Conservation (phyloP, 768 basidiomycete genomes). For the Sarcodon aspratus region DNA sequence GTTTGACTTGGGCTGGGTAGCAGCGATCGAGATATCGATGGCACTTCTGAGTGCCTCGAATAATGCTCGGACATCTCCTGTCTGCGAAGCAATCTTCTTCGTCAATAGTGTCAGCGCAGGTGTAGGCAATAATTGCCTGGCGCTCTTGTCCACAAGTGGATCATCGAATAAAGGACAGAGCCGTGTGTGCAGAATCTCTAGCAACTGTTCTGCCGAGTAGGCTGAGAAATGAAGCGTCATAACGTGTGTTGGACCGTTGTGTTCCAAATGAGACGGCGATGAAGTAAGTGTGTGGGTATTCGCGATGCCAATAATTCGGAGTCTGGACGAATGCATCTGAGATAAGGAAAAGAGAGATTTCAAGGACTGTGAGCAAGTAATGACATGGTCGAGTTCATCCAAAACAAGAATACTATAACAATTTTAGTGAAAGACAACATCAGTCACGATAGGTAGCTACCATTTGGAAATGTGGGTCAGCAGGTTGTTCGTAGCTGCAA, state of each 20-base stretch:
- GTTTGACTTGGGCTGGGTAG: conserved; percentile 16
- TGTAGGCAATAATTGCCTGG: conserved; percentile 47
- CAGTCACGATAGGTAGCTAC: conserved; percentile 18
- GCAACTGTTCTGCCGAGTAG: conserved; percentile 63
- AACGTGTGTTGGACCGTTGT: conserved; percentile 21
- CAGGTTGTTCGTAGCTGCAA: conserved; percentile 28
- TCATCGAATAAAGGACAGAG: conserved; percentile 38
- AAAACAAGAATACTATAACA: conserved; percentile 57
- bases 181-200: conserved; percentile 55
- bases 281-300: conserved; percentile 81
- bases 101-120: conserved; percentile 60
- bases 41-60: conserved; percentile 76
- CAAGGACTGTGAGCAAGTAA: conserved; percentile 46
- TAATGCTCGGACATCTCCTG: conserved; percentile 73
- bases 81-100: conserved; percentile 71
- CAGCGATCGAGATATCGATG: conserved; percentile 25
- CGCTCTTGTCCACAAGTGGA: conserved; percentile 5
- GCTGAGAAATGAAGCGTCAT: conserved; percentile 73
- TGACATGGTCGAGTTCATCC: conserved; percentile 82
- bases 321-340: conserved; percentile 31
- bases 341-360: conserved; percentile 60
- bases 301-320: conserved; percentile 77
- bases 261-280: conserved; percentile 25
- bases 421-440: conserved; percentile 9
- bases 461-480: conserved; percentile 42